These are phyloP conservation scores for Phytopythium aichiense DNA, from an alignment of 352 stramenopile genomes.

Conservation along the genomic window DNA sequence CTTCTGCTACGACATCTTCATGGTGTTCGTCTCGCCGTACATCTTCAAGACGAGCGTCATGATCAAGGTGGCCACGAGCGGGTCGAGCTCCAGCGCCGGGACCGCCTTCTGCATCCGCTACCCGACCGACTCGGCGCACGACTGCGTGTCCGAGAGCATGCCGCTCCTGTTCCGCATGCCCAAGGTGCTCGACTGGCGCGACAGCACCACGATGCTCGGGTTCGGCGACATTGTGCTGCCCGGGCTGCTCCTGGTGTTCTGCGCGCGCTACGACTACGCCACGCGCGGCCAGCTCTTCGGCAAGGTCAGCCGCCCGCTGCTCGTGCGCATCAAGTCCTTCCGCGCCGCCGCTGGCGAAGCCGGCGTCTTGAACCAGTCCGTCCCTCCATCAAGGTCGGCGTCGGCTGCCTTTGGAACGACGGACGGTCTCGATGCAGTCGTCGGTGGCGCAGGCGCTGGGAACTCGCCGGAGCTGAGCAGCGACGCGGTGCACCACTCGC, in stretches of 20 bases:
- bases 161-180: conserved; percentile 95
- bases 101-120: conserved; percentile 73
- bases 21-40: conserved; percentile 93
- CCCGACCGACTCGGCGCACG: conserved; percentile 49
- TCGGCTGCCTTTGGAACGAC: background rate
- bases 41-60: conserved; percentile 92
- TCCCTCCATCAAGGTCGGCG: background rate
- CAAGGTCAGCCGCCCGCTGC: conserved; percentile 38
- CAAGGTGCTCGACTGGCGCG: conserved; percentile 91
- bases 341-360: conserved; percentile 9
- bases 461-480: conserved; percentile 39
- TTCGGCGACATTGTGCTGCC: conserved; percentile 96
- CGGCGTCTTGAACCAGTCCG: conserved; percentile 1
- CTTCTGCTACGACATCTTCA: conserved; percentile 97
- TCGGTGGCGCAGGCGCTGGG: background rate
- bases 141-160: conserved; percentile 80
- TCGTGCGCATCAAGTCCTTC: conserved; percentile 40
- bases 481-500: conserved; percentile 24
- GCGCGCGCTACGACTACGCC: conserved; percentile 91
- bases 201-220: conserved; percentile 91
- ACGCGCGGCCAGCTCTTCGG: conserved; percentile 69
- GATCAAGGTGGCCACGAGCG: conserved; percentile 92
- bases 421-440: background rate
- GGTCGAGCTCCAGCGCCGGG: conserved; percentile 33
- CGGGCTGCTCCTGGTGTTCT: conserved; percentile 94